Evolutionary conservation across 2,329 filamentous ascomycete genomes (phyloP), one percentile per base, ranked within the genome.

Genomic region (Camillea tinctor): DNA sequence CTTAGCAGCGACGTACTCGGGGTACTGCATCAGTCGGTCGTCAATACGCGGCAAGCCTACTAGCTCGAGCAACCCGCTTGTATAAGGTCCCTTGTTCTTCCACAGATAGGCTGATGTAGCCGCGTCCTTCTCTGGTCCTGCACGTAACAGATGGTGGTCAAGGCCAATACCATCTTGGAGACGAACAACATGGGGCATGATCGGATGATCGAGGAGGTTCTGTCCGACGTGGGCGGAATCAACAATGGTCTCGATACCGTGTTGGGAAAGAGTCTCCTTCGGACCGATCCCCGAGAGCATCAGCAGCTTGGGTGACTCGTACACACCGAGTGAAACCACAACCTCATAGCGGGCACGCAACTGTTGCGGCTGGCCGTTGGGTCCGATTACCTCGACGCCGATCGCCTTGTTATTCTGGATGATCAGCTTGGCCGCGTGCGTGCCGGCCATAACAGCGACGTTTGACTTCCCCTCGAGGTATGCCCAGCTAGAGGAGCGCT

Each of bases 201-300:
- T 82, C 50, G 83, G 83, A 52, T 87, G 85, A 68, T 90, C 87
- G 60, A 87, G 77, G 3, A 90, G 77, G 73, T 89, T 87, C 59
- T 81, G 82, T 4, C 88, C 88, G 2, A 91, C 86, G 51, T 87
- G 84, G 1, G 83, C 82, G 0, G 85, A 81, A 62, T 88, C 79
- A 3, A 80, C 76, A 19, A 87, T 64, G 0, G 84, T 73, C 1
- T 77, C 68, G 63, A 89, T 88, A n/a, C 76, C 73, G 67, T 84
- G 80, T 56, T 77, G 75, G 20, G 77, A 63, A 5, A 90, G 79
- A 64, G 87, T 81, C 0, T 75, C 69, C 11, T 72, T 68, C 0
- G 85, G 85, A 0, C 87, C 87, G 36, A 90, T 80, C n/a, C 88
- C 88, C 55, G 79, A 84, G 1, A 89, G 80, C 74, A 87, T 85